Percentiles rank a stretch among this genome's conserved stretches.
Conservation (phyloP, 441 rosid species). For the Biscutella laevigata region DNA sequence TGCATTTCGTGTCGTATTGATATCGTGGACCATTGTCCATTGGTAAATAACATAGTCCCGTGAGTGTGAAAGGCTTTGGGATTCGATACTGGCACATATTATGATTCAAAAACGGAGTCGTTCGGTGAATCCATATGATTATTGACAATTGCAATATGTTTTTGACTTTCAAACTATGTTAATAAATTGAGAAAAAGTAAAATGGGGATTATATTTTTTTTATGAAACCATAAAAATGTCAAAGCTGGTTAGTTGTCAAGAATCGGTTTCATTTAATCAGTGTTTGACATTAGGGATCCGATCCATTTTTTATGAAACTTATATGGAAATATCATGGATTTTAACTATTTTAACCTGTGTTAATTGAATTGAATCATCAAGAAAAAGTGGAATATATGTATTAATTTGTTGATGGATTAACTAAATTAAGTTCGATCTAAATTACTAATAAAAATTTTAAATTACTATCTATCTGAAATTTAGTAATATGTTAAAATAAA, state of each 20-base stretch:
- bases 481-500: too few relatives aligned
- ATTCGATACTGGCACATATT: background rate
- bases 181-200: constrained; percentile 1
- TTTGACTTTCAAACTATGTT: background rate
- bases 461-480: too few relatives aligned
- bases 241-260: constrained; percentile 20
- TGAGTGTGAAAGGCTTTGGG: constrained; percentile 11
- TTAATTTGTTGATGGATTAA: too few relatives aligned
- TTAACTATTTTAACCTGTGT: background rate
- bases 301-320: background rate
- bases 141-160: constrained; percentile 1
- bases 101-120: background rate
- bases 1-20: background rate
- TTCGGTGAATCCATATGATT: too few relatives aligned
- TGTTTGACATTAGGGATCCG: constrained; percentile 11
- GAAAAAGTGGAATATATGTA: too few relatives aligned
- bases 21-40: constrained; percentile 6
- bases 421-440: too few relatives aligned
- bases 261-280: constrained; percentile 14
- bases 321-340: background rate
- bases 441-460: too few relatives aligned
- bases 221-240: constrained; percentile 17
- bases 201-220: background rate
- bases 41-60: background rate
- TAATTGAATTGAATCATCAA: background rate